Conservation (phyloP, 148 eudicot genomes). For the Nyssa sinensis region DNA sequence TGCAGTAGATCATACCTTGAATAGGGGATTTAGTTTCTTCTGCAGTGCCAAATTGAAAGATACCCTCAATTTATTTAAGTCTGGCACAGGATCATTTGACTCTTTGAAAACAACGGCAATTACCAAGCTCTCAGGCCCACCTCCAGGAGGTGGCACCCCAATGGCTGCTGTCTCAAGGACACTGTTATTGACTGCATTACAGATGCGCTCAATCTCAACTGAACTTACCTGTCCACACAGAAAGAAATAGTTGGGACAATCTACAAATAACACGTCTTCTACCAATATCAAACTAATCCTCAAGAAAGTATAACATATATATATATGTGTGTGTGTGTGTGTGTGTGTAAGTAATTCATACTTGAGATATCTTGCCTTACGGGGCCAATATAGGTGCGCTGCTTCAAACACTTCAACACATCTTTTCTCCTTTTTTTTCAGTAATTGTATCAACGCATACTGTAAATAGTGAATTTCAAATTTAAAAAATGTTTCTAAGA, state of each 20-base stretch:
- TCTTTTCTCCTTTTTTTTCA: too few species aligned
- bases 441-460: too few species aligned
- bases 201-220: constrained; percentile 85
- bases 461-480: too few species aligned
- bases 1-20: constrained; percentile 77
- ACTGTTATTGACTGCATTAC: constrained; percentile 51
- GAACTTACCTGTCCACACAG: constrained; percentile 74
- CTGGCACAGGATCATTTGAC: constrained; percentile 24
- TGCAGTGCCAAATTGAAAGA: constrained; percentile 78
- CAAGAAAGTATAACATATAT: too few species aligned
- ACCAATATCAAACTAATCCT: too few species aligned
- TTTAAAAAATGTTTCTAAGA: too few species aligned
- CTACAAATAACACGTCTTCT: too few species aligned
- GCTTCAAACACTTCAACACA: too few species aligned
- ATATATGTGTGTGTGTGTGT: too few species aligned
- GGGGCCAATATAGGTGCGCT: too few species aligned
- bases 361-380: too few species aligned
- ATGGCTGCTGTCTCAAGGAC: constrained; percentile 92
- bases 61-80: constrained; percentile 42
- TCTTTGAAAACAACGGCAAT: constrained; percentile 72
- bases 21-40: constrained; percentile 80
- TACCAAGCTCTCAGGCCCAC: constrained; percentile 90
- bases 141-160: constrained; percentile 74
- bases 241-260: neutral
- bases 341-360: too few species aligned